Percentiles rank a stretch among this genome's conserved stretches.
Conservation (phyloP, 2,329 filamentous ascomycete species). For the Aspergillus sojae region DNA sequence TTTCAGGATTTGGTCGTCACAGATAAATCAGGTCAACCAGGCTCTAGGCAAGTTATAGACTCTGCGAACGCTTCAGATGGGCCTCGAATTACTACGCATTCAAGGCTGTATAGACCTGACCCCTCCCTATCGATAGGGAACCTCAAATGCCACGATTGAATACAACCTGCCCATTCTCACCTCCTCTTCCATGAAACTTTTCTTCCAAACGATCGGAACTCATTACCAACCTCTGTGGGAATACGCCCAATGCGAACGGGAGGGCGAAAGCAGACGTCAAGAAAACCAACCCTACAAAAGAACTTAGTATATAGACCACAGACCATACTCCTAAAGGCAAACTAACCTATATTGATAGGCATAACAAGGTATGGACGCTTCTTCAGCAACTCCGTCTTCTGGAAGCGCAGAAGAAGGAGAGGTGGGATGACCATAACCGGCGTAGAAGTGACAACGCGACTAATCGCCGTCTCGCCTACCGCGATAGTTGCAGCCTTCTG, state of each 20-base stretch:
- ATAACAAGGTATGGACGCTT: neutral
- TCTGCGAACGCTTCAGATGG: rapidly evolving
- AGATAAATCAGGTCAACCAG: neutral
- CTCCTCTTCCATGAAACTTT: neutral
- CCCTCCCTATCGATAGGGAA: neutral
- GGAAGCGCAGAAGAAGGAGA: neutral
- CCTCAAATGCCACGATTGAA: neutral
- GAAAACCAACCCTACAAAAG: neutral
- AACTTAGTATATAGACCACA: neutral
- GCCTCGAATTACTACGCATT: neutral
- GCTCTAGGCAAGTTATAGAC: neutral
- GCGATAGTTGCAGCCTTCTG: slow-evolving; percentile 2
- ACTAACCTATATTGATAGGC: neutral
- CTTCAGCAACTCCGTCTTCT: neutral
- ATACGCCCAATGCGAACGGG: neutral
- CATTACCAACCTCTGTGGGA: neutral
- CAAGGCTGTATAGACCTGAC: neutral
- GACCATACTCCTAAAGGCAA: too few relatives aligned
- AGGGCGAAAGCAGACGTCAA: neutral
- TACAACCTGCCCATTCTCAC: neutral
- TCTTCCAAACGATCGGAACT: neutral
- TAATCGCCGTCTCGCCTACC: neutral
- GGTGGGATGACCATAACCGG: neutral
- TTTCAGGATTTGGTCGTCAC: neutral
- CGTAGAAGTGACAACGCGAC: slow-evolving; percentile 1